phyloP scores from a whole-genome alignment of 768 basidiomycete species.

The Pleurotus cornucopiae region DNA sequence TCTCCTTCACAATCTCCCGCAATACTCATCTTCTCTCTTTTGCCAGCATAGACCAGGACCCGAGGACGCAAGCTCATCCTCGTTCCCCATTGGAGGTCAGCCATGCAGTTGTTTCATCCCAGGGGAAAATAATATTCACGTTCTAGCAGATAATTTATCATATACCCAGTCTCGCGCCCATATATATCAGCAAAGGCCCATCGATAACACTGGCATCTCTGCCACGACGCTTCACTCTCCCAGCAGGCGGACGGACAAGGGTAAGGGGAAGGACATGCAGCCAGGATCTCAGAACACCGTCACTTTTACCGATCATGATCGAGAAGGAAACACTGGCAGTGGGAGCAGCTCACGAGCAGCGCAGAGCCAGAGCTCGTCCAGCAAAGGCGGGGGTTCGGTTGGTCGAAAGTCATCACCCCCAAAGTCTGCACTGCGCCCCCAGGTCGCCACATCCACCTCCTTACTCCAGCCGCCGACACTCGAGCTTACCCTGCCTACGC shows the following conservation, averaged over 20 bases:
- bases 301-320: conserved; percentile 9
- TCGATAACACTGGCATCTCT: conserved; percentile 6
- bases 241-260: conserved; percentile 15
- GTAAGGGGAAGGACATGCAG: conserved; percentile 11
- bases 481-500: conserved; percentile 36
- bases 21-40: conserved; percentile 3
- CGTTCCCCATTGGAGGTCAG: neutral
- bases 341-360: neutral
- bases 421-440: conserved; percentile 14
- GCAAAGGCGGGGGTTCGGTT: neutral
- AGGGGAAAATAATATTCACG: conserved; percentile 4
- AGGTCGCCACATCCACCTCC: conserved; percentile 23
- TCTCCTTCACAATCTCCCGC: neutral
- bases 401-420: conserved; percentile 2
- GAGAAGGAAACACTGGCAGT: neutral
- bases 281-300: conserved; percentile 8
- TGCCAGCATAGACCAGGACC: conserved; percentile 2
- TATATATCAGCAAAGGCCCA: conserved; percentile 9
- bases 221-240: conserved; percentile 3
- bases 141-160: conserved; percentile 27
- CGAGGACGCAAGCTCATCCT: conserved; percentile 2
- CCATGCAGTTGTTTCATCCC: conserved; percentile 17
- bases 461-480: conserved; percentile 33
- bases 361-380: neutral
- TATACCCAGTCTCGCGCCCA: conserved; percentile 20